Percentiles rank a stretch among this genome's conserved stretches.
Evolutionary conservation across 805 yeast genomes (phyloP).

Genomic region (Starmerella bombi): DNA sequence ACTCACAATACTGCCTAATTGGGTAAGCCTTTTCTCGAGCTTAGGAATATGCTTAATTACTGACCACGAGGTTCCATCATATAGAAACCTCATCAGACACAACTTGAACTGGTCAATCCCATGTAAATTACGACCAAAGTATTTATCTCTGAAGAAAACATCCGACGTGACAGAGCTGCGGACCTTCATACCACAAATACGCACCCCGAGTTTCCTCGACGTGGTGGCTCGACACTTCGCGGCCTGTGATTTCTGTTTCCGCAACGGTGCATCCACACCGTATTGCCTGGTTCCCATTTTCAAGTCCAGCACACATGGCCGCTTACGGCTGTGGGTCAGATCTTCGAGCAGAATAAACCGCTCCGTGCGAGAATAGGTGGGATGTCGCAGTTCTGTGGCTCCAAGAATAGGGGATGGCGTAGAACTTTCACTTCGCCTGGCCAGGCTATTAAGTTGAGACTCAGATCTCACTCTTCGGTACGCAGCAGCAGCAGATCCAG

Average conservation of each 20-base stretch:
- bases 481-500: no score
- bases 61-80: conserved; percentile 58
- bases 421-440: no score
- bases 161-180: conserved; percentile 39
- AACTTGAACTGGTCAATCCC: conserved; percentile 68
- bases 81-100: conserved; percentile 60
- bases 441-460: background rate
- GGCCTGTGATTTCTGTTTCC: conserved; percentile 67
- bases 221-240: conserved; percentile 74
- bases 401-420: background rate
- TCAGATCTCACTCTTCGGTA: background rate
- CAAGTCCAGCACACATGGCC: conserved; percentile 85
- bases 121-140: conserved; percentile 69
- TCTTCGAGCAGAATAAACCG: conserved; percentile 83
- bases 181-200: conserved; percentile 91
- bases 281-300: conserved; percentile 98
- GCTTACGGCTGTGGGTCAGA: conserved; percentile 63
- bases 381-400: background rate
- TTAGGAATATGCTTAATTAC: conserved; percentile 54
- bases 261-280: conserved; percentile 74
- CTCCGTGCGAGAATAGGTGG: conserved; percentile 43
- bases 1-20: conserved; percentile 42
- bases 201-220: conserved; percentile 66
- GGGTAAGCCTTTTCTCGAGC: conserved; percentile 46
- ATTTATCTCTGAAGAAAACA: conserved; percentile 70